Evolutionary conservation across 2,329 filamentous ascomycete species (phyloP), one percentile per base, ranked within the genome.

Genomic region (Paecilomyces niveus): DNA sequence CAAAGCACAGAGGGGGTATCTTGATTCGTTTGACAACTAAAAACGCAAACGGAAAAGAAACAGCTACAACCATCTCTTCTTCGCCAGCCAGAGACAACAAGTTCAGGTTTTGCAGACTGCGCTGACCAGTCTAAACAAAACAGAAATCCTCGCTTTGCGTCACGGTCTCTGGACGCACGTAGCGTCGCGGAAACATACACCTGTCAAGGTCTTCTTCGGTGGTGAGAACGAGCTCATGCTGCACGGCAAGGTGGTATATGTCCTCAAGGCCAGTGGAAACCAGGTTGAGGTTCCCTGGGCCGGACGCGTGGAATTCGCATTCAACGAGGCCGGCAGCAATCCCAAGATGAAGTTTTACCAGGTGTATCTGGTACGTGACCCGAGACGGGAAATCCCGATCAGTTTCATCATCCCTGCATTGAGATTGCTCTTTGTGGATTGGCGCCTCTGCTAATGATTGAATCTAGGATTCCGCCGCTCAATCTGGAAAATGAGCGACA

Each of bases 321-420:
- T 58, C 22, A 58, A 62, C 56, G 63, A 63, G 21, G 26, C 21
- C 21, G 62, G 60, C 1, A 64, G 62, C 50, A 64, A 53, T 50
- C 56, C 70, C 18, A 74, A 67, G 63, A 74, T 75, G 72, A 66
- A 58, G 61, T 75, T 73, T 61, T 75, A 75, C 67, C 72, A 74
- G 62, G 72, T 75, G 59, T 75, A 75, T 61, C 61, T 75, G 68
- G 72, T 74, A 59, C 24, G 72, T 68, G 39, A 54, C 21, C 53
- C 22, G 6, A 21, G 7, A 32, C 5, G 6, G 24, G 26, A 5
- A 9, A 24, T 26, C 50, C 1, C 3, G 21, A 31, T 31, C 56
- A 29, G 26, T 29, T 29, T 29, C 26, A 29, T 29, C 26, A 29
- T 29, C 26, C 26, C 26, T 29, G 26, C 26, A 29, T 29, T 29